phyloP scores from a whole-genome alignment of 2,329 filamentous ascomycete genomes.

The Aphanoascus verrucosus region DNA sequence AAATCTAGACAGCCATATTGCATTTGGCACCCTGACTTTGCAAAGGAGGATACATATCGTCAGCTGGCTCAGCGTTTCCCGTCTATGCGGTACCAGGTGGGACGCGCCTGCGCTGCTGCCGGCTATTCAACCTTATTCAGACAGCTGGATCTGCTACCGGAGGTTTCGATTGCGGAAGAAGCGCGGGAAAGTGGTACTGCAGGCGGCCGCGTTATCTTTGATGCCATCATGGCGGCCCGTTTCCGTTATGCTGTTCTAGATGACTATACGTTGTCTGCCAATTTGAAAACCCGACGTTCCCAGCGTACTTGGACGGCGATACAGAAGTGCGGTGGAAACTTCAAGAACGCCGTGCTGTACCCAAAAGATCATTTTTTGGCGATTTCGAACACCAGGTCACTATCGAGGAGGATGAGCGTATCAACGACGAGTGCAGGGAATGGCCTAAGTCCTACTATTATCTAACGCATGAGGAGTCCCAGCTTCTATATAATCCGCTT shows the following conservation, averaged over 20 bases:
- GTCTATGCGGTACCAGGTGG: slow-evolving; percentile 31
- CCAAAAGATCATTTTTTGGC: not conserved
- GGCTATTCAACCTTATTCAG: slow-evolving; percentile 29
- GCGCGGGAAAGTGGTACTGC: slow-evolving; percentile 24
- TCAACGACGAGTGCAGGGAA: not conserved
- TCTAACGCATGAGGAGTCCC: slow-evolving; percentile 20
- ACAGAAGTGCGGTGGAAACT: slow-evolving; percentile 25
- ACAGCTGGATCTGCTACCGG: slow-evolving; percentile 32
- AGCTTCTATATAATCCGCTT: slow-evolving; percentile 24
- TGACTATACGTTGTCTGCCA: slow-evolving; percentile 25
- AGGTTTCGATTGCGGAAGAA: slow-evolving; percentile 34
- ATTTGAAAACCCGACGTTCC: slow-evolving; percentile 7
- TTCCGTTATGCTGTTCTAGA: slow-evolving; percentile 29
- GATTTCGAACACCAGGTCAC: not conserved
- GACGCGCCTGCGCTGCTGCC: slow-evolving; percentile 33
- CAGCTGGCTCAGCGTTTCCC: slow-evolving; percentile 25
- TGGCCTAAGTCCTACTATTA: slow-evolving; percentile 19
- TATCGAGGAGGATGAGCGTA: not conserved
- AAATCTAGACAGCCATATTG: slow-evolving; percentile 30
- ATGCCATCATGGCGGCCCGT: slow-evolving; percentile 21
- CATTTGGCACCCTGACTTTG: slow-evolving; percentile 34
- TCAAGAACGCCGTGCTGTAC: slow-evolving; percentile 16
- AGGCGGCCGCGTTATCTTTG: slow-evolving; percentile 22
- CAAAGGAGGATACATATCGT: slow-evolving; percentile 30
- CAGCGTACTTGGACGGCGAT: slow-evolving; percentile 27